Conservation (phyloP, 2,329 filamentous ascomycete genomes). For the Hymenoscyphus fraxineus region DNA sequence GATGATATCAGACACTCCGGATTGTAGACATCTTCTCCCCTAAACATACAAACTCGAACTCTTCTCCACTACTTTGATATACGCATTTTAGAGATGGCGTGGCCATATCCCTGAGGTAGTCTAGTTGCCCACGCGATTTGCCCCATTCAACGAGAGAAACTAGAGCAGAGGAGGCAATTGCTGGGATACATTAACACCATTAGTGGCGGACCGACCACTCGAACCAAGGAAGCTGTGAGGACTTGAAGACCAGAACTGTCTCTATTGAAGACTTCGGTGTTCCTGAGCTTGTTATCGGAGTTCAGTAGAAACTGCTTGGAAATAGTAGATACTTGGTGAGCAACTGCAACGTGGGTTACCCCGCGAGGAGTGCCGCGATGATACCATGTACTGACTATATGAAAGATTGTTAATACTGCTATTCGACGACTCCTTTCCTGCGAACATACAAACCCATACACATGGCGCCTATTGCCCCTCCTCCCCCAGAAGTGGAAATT, state of each 20-base stretch:
- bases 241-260: neutral
- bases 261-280: neutral
- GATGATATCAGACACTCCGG: no score
- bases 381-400: neutral
- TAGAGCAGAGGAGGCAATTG: neutral
- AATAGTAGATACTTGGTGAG: neutral
- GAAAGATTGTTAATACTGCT: neutral
- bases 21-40: neutral
- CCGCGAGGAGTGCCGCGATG: neutral
- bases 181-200: neutral
- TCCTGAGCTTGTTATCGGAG: neutral
- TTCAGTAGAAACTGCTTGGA: neutral
- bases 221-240: neutral
- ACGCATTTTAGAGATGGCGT: conserved; percentile 25
- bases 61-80: neutral
- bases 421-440: neutral
- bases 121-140: neutral
- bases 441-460: neutral
- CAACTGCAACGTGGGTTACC: neutral
- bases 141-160: neutral
- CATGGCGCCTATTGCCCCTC: neutral
- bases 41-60: neutral
- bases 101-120: conserved; percentile 33
- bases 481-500: conserved; percentile 7
- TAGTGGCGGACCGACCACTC: neutral